Evolutionary conservation across 2,329 filamentous ascomycete genomes (phyloP).

Genomic region (Fusarium penzigii): DNA sequence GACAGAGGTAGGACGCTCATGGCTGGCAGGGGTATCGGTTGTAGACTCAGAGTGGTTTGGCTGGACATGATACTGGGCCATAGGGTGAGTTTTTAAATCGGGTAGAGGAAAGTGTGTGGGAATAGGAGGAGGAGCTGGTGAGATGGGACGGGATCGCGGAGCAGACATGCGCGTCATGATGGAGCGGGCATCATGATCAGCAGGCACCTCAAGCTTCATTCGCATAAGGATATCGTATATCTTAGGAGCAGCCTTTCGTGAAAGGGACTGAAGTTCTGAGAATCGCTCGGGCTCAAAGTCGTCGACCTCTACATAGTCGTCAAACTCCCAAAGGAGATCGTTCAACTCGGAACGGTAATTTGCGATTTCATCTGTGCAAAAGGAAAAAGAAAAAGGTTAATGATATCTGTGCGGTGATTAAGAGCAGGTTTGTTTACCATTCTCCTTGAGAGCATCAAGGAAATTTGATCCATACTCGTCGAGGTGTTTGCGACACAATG

Average conservation of each 20-base stretch:
- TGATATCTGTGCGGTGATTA: not conserved
- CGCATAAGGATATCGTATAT: conserved; percentile 54
- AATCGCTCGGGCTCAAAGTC: conserved; percentile 54
- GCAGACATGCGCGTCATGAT: conserved; percentile 30
- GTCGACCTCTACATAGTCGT: conserved; percentile 52
- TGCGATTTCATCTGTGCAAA: conserved; percentile 49
- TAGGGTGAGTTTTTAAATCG: conserved; percentile 10
- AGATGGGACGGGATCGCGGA: conserved; percentile 31
- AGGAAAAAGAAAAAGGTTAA: no score
- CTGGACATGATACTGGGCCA: conserved; percentile 3
- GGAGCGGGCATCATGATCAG: conserved; percentile 28
- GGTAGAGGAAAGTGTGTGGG: conserved; percentile 24
- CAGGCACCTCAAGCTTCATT: conserved; percentile 50
- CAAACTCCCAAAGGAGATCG: conserved; percentile 57
- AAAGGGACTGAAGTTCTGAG: conserved; percentile 47
- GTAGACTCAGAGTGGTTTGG: conserved; percentile 10
- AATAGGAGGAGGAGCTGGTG: conserved; percentile 25
- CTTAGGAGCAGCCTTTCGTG: conserved; percentile 49
- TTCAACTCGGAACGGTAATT: conserved; percentile 48
- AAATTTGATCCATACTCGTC: conserved; percentile 53
- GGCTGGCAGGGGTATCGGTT: conserved; percentile 10
- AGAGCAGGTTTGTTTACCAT: conserved; percentile 42
- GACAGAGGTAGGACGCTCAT: conserved; percentile 23
- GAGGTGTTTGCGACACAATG: conserved; percentile 49
- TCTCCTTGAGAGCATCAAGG: conserved; percentile 52